Evolutionary conservation across 306 rosid genomes (phyloP).

Genomic region (Quercus agrifolia): DNA sequence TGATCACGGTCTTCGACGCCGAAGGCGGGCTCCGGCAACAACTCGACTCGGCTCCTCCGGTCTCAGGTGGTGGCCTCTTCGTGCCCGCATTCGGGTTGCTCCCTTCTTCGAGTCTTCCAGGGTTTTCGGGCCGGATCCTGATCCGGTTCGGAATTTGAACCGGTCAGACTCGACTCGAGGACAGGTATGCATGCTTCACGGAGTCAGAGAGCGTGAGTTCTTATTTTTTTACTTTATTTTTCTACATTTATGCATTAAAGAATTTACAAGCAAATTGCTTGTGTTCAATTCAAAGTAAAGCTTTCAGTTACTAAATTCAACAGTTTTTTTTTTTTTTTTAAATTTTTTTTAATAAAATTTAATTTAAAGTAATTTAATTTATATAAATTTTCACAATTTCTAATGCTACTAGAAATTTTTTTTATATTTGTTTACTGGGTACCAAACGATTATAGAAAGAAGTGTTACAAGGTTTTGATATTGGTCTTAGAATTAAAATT

Average conservation of each 20-base stretch:
- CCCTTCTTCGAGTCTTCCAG: slow-evolving; percentile 45
- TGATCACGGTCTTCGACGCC: slow-evolving; percentile 53
- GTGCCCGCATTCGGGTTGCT: slow-evolving; percentile 32
- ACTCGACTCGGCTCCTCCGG: slow-evolving; percentile 52
- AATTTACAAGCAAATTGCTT: too few species aligned
- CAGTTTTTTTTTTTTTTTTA: too few species aligned
- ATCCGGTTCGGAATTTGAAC: slow-evolving; percentile 53
- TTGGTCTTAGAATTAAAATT: slow-evolving; percentile 1
- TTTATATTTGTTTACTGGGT: slow-evolving; percentile 72
- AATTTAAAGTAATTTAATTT: too few species aligned
- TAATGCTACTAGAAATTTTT: slow-evolving; percentile 30
- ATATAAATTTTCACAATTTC: not conserved
- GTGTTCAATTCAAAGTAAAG: too few species aligned
- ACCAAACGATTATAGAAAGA: slow-evolving; percentile 71
- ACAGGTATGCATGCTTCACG: slow-evolving; percentile 61
- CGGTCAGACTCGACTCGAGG: slow-evolving; percentile 51
- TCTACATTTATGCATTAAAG: too few species aligned
- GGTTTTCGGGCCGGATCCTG: slow-evolving; percentile 26
- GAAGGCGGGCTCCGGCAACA: slow-evolving; percentile 68
- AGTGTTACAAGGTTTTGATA: slow-evolving; percentile 59
- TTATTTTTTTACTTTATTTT: too few species aligned
- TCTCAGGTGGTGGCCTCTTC: not conserved
- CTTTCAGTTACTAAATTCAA: too few species aligned
- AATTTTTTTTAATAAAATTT: too few species aligned
- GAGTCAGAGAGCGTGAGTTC: slow-evolving; percentile 77